Percentiles rank a stretch among this genome's conserved stretches.
Evolutionary conservation across 495 filamentous ascomycete species (phyloP).

Genomic region (Rusavskia elegans): DNA sequence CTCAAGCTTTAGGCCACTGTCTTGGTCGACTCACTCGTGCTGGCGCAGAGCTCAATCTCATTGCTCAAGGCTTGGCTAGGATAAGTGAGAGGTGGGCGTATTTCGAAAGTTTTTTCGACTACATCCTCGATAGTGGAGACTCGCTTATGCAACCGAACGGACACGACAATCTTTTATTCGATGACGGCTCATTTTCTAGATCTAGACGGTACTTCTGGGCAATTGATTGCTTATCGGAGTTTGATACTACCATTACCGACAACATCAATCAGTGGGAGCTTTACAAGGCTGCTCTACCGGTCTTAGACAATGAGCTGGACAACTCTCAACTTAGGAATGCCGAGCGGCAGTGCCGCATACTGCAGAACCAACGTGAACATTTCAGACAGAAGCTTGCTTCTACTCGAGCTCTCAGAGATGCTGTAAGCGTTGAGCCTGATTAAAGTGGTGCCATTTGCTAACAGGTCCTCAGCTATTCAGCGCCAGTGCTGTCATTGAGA

Average conservation of each 20-base stretch:
- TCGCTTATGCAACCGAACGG: slow-evolving; percentile 15
- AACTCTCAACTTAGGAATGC: slow-evolving; percentile 7
- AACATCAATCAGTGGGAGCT: slow-evolving; percentile 17
- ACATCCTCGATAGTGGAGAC: slow-evolving; percentile 12
- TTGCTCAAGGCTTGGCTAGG: slow-evolving; percentile 12
- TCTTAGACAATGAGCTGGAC: slow-evolving; percentile 3
- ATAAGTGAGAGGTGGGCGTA: slow-evolving; percentile 15
- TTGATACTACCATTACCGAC: slow-evolving; percentile 13
- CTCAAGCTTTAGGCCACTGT: slow-evolving; percentile 9
- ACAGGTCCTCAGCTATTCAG: slow-evolving; percentile 13
- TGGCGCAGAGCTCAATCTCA: slow-evolving; percentile 13
- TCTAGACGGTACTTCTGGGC: slow-evolving; percentile 20
- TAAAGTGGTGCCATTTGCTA: not conserved
- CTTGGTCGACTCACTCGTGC: slow-evolving; percentile 7
- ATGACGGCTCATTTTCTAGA: slow-evolving; percentile 17
- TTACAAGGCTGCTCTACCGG: slow-evolving; percentile 8
- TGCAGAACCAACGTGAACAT: slow-evolving; percentile 13
- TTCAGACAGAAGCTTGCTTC: slow-evolving; percentile 16
- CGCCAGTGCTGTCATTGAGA: slow-evolving; percentile 18
- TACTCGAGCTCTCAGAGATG: slow-evolving; percentile 14
- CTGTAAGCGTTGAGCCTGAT: slow-evolving; percentile 3
- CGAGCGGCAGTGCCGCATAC: slow-evolving; percentile 11
- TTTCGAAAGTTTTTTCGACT: slow-evolving; percentile 16
- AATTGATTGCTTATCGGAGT: slow-evolving; percentile 16
- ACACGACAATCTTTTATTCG: slow-evolving; percentile 17